Conservation (phyloP, 768 basidiomycete genomes). For the Hemileccinum impolitum region DNA sequence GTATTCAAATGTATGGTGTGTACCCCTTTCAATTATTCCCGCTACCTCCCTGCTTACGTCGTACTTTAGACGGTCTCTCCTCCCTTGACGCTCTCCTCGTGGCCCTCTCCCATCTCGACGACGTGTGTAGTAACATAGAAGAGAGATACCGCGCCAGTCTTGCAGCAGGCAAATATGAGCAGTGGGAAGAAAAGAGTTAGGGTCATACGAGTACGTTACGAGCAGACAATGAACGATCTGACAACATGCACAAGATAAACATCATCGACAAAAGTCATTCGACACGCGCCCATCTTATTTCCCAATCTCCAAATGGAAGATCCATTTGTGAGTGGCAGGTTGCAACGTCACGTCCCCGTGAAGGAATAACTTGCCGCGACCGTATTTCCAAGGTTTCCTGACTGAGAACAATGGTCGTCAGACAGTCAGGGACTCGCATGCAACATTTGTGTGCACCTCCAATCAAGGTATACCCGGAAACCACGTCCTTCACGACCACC, state of each 20-base stretch:
- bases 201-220: not conserved
- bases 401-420: constrained; percentile 14
- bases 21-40: constrained; percentile 8
- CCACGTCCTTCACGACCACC: constrained; percentile 9
- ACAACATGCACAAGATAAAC: not conserved
- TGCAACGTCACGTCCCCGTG: constrained; percentile 16
- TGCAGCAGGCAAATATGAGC: constrained; percentile 49
- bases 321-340: constrained; percentile 27
- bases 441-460: constrained; percentile 15
- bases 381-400: constrained; percentile 28
- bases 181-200: constrained; percentile 68
- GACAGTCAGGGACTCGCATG: not conserved
- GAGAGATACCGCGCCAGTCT: constrained; percentile 65
- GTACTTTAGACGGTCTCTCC: constrained; percentile 72
- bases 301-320: constrained; percentile 18
- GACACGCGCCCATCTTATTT: not conserved
- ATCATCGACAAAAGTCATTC: not conserved
- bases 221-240: constrained; percentile 3
- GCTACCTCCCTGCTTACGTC: not conserved
- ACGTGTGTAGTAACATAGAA: constrained; percentile 68
- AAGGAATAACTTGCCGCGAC: constrained; percentile 25
- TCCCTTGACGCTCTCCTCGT: constrained; percentile 76
- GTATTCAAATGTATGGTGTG: constrained; percentile 99
- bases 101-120: constrained; percentile 75
- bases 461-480: constrained; percentile 17